phyloP scores from a whole-genome alignment of 495 filamentous ascomycete genomes.

The Pseudotulostoma volvatum region DNA sequence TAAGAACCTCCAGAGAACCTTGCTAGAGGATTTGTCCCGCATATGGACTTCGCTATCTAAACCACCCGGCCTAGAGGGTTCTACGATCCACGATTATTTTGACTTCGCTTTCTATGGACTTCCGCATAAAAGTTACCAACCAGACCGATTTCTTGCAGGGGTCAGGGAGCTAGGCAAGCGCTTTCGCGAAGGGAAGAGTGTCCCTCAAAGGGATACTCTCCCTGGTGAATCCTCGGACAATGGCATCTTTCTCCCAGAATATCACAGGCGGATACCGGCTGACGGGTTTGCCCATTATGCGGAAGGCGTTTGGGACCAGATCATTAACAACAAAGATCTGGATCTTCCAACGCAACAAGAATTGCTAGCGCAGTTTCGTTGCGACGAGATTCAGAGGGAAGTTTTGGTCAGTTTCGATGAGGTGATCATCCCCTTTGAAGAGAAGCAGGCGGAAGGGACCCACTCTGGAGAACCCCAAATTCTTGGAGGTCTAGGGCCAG shows the following conservation, averaged over 20 bases:
- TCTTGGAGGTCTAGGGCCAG: conserved; percentile 57
- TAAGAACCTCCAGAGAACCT: conserved; percentile 69
- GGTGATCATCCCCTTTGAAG: conserved; percentile 67
- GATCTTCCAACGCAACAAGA: conserved; percentile 96
- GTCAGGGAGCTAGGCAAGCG: conserved; percentile 62
- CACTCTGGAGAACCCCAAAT: conserved; percentile 54
- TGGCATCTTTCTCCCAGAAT: conserved; percentile 80
- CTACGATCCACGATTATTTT: conserved; percentile 88
- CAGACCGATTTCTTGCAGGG: conserved; percentile 75
- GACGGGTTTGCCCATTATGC: conserved; percentile 91
- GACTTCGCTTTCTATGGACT: conserved; percentile 94
- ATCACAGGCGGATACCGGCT: conserved; percentile 88
- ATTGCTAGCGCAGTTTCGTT: conserved; percentile 88
- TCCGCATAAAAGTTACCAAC: conserved; percentile 91
- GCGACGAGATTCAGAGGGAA: conserved; percentile 85
- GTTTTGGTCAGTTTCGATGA: conserved; percentile 73
- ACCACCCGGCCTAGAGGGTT: conserved; percentile 71
- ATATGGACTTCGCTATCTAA: conserved; percentile 90
- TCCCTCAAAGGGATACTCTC: conserved; percentile 35
- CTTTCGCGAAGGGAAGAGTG: conserved; percentile 64
- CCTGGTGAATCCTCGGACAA: conserved; percentile 54
- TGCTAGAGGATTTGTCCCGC: conserved; percentile 74
- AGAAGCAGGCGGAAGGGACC: conserved; percentile 58
- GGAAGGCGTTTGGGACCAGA: conserved; percentile 91
- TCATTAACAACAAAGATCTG: conserved; percentile 94